Evolutionary conservation across 2,329 filamentous ascomycete species (phyloP), one percentile per base, ranked within the genome.

Genomic region (Fusarium mangiferae): DNA sequence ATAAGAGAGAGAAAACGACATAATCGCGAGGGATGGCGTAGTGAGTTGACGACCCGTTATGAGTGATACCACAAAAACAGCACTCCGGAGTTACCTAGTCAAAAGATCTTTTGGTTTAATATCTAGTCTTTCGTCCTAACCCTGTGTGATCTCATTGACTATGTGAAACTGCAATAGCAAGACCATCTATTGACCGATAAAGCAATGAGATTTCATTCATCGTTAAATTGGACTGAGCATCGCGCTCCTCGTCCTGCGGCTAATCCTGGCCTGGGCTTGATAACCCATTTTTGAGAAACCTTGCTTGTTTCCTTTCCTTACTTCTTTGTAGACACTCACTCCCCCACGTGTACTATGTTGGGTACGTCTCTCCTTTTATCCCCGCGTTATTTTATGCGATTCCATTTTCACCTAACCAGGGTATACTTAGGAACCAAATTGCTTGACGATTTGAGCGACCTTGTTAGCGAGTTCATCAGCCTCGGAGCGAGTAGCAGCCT

Each of bases 391-490:
- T 59, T 55, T 62, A 51, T 69, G 73, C 64, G 73, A 58, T 39
- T 52, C 41, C 59, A 56, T 68, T 60, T 26, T 30, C 42, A 20
- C 49, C 45, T 44, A 18, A 41, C 55, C 18, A 49, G 42, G 57
- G 67, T 60, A 62, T 48, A 58, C 60, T 62, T 70, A 83, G 39
- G 82, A 81, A 52, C 82, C 82, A 66, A 78, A 89, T 77, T 91
- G 89, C 82, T 91, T 90, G 66, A 96, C 92, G 71, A 95, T 90
- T 74, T 90, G 88, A 22, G 92, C 91, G 54, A 98, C 94, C 81
- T 94, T 94, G 78, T 91, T 91, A 66, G 95, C 94, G 72, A 98
- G 88, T 82, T 98, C 95, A 78, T 98, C 95, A 2, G 95, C 95
- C 83, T 98, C 96, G 22, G 91, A 93, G 73, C 93, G 91, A 52